Conservation (phyloP, 352 stramenopile species). For the Phytophthora tubulina region DNA sequence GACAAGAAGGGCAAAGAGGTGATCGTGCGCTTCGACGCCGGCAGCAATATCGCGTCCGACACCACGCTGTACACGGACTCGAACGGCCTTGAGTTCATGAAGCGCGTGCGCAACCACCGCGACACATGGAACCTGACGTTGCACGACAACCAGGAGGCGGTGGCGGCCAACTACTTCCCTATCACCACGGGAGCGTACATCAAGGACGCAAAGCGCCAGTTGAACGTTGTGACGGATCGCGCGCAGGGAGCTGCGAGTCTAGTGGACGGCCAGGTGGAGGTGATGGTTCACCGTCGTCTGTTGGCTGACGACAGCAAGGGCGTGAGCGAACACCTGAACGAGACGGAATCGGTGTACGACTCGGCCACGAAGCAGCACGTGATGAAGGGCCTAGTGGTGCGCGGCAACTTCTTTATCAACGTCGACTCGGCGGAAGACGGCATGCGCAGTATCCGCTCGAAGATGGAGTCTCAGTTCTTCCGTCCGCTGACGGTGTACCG, state of each 20-base stretch:
- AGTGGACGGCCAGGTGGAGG: constrained; percentile 92
- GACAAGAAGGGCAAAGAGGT: constrained; percentile 95
- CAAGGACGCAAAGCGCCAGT: constrained; percentile 84
- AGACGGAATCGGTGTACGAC: constrained; percentile 90
- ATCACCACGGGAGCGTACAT: constrained; percentile 96
- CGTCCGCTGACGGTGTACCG: constrained; percentile 66
- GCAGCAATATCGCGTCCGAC: constrained; percentile 61
- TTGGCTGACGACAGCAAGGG: constrained; percentile 94
- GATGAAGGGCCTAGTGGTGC: constrained; percentile 72
- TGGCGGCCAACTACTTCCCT: constrained; percentile 98
- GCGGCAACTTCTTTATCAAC: constrained; percentile 77
- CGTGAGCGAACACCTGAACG: constrained; percentile 93
- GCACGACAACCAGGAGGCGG: constrained; percentile 92
- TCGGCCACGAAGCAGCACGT: constrained; percentile 61
- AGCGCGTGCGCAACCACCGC: constrained; percentile 89
- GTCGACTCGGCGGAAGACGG: constrained; percentile 65
- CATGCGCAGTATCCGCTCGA: constrained; percentile 61
- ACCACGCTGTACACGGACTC: constrained; percentile 94
- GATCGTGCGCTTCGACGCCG: constrained; percentile 91
- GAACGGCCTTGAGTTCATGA: constrained; percentile 96
- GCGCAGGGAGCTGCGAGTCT: constrained; percentile 94
- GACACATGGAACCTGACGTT: constrained; percentile 90
- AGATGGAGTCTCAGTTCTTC: constrained; percentile 82
- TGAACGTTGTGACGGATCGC: constrained; percentile 93
- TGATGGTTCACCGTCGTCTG: constrained; percentile 98